Conservation (phyloP, 2,329 filamentous ascomycete genomes). For the Talaromyces sp. region DNA sequence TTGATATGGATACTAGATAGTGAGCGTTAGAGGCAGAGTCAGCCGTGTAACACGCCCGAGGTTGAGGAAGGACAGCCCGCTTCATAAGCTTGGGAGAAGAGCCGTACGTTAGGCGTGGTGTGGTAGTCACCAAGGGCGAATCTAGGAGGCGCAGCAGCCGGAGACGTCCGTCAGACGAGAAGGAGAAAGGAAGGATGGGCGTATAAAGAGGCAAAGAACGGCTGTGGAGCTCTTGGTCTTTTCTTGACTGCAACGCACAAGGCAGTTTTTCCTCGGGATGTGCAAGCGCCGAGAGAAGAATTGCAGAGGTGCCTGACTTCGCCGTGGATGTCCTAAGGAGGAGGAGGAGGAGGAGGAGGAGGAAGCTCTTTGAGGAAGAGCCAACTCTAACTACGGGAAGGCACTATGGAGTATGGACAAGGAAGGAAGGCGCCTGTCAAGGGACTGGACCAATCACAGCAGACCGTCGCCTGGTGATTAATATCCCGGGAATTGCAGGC, state of each 20-base stretch:
- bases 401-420: not conserved
- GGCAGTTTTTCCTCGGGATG: not conserved
- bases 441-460: not conserved
- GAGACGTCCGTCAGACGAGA: not conserved
- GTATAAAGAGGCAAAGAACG: not conserved
- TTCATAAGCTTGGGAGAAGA: not conserved
- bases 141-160: slow-evolving; percentile 3
- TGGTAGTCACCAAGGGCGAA: not conserved
- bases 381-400: not conserved
- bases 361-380: not conserved
- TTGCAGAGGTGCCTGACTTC: not conserved
- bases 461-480: not conserved
- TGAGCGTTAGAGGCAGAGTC: not conserved
- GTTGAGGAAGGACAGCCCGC: not conserved
- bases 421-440: slow-evolving; percentile 5
- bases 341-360: not conserved
- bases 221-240: not conserved
- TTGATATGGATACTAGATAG: not conserved
- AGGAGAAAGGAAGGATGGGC: not conserved
- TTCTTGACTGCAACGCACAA: not conserved
- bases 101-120: not conserved
- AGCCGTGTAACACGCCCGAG: not conserved
- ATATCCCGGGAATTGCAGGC: not conserved
- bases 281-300: not conserved
- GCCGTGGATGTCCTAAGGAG: not conserved